These are phyloP conservation scores for Xerophyta viscosa DNA, from an alignment of 106 monocot species.

Conservation along the genomic window DNA sequence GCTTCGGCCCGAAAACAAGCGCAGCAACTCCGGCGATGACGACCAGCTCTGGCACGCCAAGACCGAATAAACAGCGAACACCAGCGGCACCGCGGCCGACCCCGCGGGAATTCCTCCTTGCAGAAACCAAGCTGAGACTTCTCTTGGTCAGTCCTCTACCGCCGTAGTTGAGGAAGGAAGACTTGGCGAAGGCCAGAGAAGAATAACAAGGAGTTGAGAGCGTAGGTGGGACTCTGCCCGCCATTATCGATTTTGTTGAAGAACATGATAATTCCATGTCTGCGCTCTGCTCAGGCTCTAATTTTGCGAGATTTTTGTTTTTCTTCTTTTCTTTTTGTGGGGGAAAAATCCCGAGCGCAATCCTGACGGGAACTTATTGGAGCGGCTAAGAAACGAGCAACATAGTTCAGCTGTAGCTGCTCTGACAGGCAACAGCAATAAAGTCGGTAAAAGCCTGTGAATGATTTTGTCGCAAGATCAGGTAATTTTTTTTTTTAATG, in stretches of 20 bases:
- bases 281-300: background rate
- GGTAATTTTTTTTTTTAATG: too few relatives aligned
- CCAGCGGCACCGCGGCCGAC: background rate
- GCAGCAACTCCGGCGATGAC: conserved; percentile 96
- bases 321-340: too few relatives aligned
- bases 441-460: too few relatives aligned
- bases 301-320: too few relatives aligned
- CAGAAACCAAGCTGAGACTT: background rate
- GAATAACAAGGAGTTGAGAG: background rate
- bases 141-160: background rate
- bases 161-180: conserved; percentile 11
- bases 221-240: conserved; percentile 1
- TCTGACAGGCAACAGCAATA: too few relatives aligned
- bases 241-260: conserved; percentile 17
- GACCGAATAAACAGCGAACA: conserved; percentile 70
- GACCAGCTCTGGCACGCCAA: conserved; percentile 90
- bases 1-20: conserved; percentile 80
- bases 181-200: conserved; percentile 19
- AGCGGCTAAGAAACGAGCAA: too few relatives aligned
- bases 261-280: conserved; percentile 16
- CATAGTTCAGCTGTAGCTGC: too few relatives aligned
- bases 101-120: background rate
- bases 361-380: too few relatives aligned
- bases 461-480: too few relatives aligned
- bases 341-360: too few relatives aligned